Evolutionary conservation across 768 basidiomycete species (phyloP), one percentile per base, ranked within the genome.

Genomic region (Pleurotus pulmonarius): DNA sequence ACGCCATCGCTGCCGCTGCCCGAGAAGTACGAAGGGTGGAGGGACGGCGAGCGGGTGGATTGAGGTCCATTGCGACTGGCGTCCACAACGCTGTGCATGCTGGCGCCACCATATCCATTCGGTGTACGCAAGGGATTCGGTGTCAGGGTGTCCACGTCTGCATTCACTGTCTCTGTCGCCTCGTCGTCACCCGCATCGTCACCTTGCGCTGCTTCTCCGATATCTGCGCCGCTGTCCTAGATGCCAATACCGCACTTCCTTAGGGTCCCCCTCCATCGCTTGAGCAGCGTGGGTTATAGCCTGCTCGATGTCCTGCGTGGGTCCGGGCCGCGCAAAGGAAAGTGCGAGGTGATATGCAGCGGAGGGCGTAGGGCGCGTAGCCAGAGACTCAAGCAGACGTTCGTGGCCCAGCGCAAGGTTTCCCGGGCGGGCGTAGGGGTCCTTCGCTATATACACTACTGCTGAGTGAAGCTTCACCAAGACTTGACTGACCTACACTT

Each of bases 331-430:
- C 5, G 85, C 75, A 48, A 83, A 80, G 0, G 87, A 87, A 6
- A 92, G 73, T 0, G 95, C 88, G n/a, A 94, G 81, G 55, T 95
- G 90, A 63, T 88, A 93, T 62, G 87, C 80, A 0, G 80, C 84
- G 2, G 79, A 73, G 0, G 89, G 73, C 0, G 82, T 80, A 0
- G 87, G 73, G 22, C 76, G 69, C 16, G 69, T 60, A 15, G 73
- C 69, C 15, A 85, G 70, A 1, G 89, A 83, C 5, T 65, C 67
- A 4, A 74, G 63, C 26, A 88, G 58, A 52, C 87, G 79, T 0
- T 90, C 83, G 13, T 80, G 70, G 1, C 77, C 69, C 46, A 96
- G 80, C n/a, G 51, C 37, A 41, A 53, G 25, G 24, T 81, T 83
- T 13, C 61, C 67, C 0, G 84, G 75, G 9, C 95, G 84, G 1